Percentiles rank a stretch among this genome's conserved stretches.
Conservation (phyloP, 2,329 filamentous ascomycete species). For the Claviceps quebecensis region DNA sequence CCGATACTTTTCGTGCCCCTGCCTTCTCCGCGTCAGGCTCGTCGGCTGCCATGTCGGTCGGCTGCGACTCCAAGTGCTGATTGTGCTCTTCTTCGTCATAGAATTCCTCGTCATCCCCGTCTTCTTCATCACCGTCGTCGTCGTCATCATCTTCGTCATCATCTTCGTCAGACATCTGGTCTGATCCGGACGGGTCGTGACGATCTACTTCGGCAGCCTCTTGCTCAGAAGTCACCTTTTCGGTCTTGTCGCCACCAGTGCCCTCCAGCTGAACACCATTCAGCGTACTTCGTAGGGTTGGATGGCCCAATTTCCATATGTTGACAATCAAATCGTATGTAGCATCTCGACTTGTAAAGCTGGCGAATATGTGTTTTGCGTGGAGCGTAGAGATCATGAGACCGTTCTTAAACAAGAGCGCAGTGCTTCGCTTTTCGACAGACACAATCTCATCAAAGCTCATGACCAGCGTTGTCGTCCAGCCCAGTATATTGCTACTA, state of each 20-base stretch:
- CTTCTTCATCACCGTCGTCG: constrained; percentile 57
- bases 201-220: constrained; percentile 19
- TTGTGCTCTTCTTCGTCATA: constrained; percentile 71
- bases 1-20: constrained; percentile 60
- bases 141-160: constrained; percentile 49
- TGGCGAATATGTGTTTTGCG: constrained; percentile 89
- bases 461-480: constrained; percentile 94
- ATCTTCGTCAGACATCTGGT: constrained; percentile 46
- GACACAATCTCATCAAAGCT: constrained; percentile 97
- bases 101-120: constrained; percentile 50
- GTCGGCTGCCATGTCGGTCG: constrained; percentile 24
- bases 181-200: constrained; percentile 42
- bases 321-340: constrained; percentile 96
- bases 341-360: constrained; percentile 83
- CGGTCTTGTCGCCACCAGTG: constrained; percentile 78
- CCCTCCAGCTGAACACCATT: constrained; percentile 78
- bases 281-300: constrained; percentile 75
- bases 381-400: constrained; percentile 94
- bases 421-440: constrained; percentile 92
- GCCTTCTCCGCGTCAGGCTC: constrained; percentile 47
- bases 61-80: constrained; percentile 50
- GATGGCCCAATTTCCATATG: constrained; percentile 96
- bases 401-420: constrained; percentile 90
- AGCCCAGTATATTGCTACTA: constrained; percentile 96
- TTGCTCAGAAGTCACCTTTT: constrained; percentile 52